These are phyloP conservation scores for Thalia dealbata DNA, from an alignment of 176 grass and related monocot genomes.

Conservation along the genomic window DNA sequence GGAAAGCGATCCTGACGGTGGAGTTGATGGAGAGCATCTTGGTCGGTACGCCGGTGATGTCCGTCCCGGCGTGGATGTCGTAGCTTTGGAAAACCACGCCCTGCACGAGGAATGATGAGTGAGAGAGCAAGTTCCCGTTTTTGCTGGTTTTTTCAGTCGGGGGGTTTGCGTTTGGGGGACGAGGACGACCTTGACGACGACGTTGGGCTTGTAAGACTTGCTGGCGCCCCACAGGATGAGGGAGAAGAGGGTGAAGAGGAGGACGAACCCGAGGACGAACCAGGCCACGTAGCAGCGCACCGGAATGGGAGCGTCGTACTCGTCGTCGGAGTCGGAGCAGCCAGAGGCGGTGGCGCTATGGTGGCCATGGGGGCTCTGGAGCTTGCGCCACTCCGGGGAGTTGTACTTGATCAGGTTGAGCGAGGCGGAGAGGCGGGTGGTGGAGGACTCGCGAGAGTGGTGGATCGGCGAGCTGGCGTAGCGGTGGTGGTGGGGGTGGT, in stretches of 20 bases:
- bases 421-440: conserved; percentile 48
- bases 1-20: conserved; percentile 74
- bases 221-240: conserved; percentile 87
- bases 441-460: conserved; percentile 87
- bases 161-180: neutral
- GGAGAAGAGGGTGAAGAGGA: conserved; percentile 75
- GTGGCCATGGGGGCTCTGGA: conserved; percentile 39
- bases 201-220: conserved; percentile 75
- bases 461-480: conserved; percentile 34
- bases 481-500: conserved; percentile 31
- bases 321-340: conserved; percentile 33
- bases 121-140: neutral
- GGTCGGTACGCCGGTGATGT: conserved; percentile 87
- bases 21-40: conserved; percentile 92
- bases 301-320: conserved; percentile 17
- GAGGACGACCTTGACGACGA: conserved; percentile 69
- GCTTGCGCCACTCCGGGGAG: conserved; percentile 14
- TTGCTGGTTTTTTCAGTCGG: neutral
- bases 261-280: conserved; percentile 46
- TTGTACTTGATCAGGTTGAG: neutral
- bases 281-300: conserved; percentile 58
- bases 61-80: conserved; percentile 91
- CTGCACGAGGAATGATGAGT: conserved; percentile 9
- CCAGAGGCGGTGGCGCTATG: conserved; percentile 33
- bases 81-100: conserved; percentile 89